Base-by-base conservation (phyloP, 768 basidiomycete species). In the Leccinum aurantiacum region DNA sequence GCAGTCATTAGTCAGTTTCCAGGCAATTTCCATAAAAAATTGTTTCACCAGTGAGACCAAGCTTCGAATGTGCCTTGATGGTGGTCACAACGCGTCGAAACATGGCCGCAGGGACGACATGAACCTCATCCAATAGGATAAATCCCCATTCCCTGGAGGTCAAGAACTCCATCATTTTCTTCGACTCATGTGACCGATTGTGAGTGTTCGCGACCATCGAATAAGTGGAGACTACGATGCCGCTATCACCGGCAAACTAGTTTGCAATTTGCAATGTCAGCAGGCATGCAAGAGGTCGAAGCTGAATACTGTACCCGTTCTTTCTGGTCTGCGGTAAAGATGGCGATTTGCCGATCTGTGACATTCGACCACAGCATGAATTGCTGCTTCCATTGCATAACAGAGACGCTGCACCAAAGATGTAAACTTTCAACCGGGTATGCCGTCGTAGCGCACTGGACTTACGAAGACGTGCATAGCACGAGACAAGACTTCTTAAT, bases 91-190 rank as follows among this genome's bases (percentile, higher is more conserved):
- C 96, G 53, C 94, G 84, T 60, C 97, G 87, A 78, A 99, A 99
- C 93, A 98, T 98, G 6, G 93, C 93, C 5, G 97, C 97, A 7
- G 97, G 97, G 5, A 98, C 97, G 63, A 99, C 97, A 73, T 99
- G 97, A 19, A 98, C 97, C 77, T 99, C 97, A 69, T 99, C 97
- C 47, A 99, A 81, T 19, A 99, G 80, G 63, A 99, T 91, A 76
- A 98, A 98, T 9, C 97, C 97, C 97, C 97, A 99, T 75, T 99
- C 97, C 56, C 96, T 81, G n/a, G 93, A 95, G 29, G 93, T 93
- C 49, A 99, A 75, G 71, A 98, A 99, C 65, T 99, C 95, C 97
- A 99, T 99, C 93, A 98, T 98, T 80, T 98, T 97, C 79, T 97
- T 95, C 17, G 97, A 92, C 70, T 96, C 95, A 72, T 98, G 94